Evolutionary conservation across 2,329 filamentous ascomycete species (phyloP), one percentile per base, ranked within the genome.

Genomic region (Elsinoe australis): DNA sequence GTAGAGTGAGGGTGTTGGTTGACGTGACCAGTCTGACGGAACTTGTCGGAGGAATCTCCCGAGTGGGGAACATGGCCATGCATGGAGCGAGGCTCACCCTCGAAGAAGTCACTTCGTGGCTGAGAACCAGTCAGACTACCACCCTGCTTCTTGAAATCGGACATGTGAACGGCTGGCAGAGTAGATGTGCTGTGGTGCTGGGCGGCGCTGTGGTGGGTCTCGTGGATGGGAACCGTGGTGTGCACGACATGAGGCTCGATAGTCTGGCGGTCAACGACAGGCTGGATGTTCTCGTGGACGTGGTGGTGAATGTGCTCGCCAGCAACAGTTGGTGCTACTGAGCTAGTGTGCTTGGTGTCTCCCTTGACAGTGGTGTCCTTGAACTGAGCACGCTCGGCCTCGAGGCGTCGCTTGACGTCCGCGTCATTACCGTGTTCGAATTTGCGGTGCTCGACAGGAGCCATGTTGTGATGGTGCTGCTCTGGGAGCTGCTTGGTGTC

Each of bases 201-300:
- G 1, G 82, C 71, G 10, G 75, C 71, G 44, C 82, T 78, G 57
- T 85, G 79, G 59, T 87, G 83, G 1, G 76, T 74, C 66, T 87
- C 83, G 54, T 87, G 83, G 33, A 87, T 73, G 0, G 83, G 83
- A 0, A 83, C 71, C 1, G 80, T 85, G 18, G 79, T 86, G 68
- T 87, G 84, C 1, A 85, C 71, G 3, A 87, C 59, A 12, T 78
- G 72, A 1, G 80, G 81, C 54, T 83, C 76, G 21, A 86, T 69
- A 1, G 75, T 78, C 55, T 86, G 55, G 61, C 84, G 85, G 44
- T 87, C 71, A 28, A 87, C 70, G 0, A 87, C 74, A 0, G 83
- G 83, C 61, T 87, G 81, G 39, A 87, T 75, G 22, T 76, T 79
- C 62, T 85, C 80, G 53, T 83, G 79, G 2, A 83, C 73, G 55